Base-by-base conservation (phyloP, 140 eudicot genomes). In the Oenanthe javanica region DNA sequence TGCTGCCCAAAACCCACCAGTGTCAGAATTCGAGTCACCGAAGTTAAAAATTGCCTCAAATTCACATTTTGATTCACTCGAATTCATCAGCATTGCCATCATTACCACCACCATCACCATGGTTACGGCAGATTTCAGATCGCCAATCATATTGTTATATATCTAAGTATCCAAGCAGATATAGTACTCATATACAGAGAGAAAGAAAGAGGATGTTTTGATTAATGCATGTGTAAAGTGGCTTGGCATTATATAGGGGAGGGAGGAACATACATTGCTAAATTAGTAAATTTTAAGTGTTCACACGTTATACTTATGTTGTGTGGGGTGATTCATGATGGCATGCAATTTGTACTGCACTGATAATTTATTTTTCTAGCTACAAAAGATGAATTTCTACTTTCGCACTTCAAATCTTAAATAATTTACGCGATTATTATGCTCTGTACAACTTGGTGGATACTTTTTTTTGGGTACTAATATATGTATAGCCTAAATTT, bases 1-100 rank as follows among this genome's bases (percentile, higher is more conserved):
- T 11, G 96, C 97, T 16, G 91, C 89, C 82, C 82, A 87, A 80
- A 94, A 92, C 21, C 98, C 98, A 1, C 97, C 95, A 0, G 98
- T 94, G 77, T 92, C 98, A 0, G 98, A 86, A 76, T 94, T 94
- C 5, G 97, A 92, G 83, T 94, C 97, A 0, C 98, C 98, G 51
- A 94, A 94, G 82, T 86, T 90, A 81, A 94, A 92, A 57, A 92
- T 92, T 9, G 90, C 97, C 81, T 90, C 91, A 51, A 86, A 90
- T 0, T 83, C 90, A 72, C 98, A 94, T 71, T 85, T 87, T 38
- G 88, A 87, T 38, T 84, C 86, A 80, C 88, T 72, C 43, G 23
- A n/a, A 13, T 46, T 16, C 42, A 67, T 66, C 66, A 76, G 42
- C 16, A 84, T 18, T 70, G 80, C 86, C 84, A 72, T 9, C 0